Conservation (phyloP, 192 early-diverging fungal genomes). For the Linnemannia hyalina region DNA sequence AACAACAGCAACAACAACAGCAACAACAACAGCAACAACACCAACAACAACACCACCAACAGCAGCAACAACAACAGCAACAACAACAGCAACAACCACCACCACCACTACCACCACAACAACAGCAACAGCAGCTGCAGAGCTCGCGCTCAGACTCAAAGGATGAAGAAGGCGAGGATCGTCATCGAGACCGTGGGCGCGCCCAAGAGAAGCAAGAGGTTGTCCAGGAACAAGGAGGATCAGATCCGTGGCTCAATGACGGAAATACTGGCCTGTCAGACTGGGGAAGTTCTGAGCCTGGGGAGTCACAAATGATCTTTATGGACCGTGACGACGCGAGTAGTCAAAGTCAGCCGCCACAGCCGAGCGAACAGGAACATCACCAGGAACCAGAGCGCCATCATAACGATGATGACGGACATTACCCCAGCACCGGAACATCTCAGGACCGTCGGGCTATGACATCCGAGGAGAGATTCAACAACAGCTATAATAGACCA, state of each 20-base stretch:
- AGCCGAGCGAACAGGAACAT: neutral
- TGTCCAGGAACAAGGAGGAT: neutral
- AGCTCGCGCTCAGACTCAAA: neutral
- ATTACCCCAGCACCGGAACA: neutral
- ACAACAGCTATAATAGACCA: slow-evolving; percentile 17
- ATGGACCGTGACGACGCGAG: neutral
- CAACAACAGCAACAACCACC: too few relatives aligned
- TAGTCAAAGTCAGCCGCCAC: neutral
- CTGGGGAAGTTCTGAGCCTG: neutral
- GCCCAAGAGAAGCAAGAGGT: neutral
- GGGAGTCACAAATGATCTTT: neutral
- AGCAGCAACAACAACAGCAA: too few relatives aligned
- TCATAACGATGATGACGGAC: neutral
- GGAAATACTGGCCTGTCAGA: neutral
- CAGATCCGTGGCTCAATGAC: neutral
- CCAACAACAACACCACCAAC: too few relatives aligned
- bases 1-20: neutral
- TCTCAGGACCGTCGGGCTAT: slow-evolving; percentile 4
- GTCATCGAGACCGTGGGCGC: neutral
- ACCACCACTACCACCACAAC: neutral
- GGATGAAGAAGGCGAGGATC: neutral
- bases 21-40: too few relatives aligned
- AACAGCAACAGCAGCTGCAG: neutral
- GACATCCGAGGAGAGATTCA: slow-evolving; percentile 35
- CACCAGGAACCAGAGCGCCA: neutral